Evolutionary conservation across 2,329 filamentous ascomycete genomes (phyloP), one percentile per base, ranked within the genome.

Genomic region (Catunica adiposa): DNA sequence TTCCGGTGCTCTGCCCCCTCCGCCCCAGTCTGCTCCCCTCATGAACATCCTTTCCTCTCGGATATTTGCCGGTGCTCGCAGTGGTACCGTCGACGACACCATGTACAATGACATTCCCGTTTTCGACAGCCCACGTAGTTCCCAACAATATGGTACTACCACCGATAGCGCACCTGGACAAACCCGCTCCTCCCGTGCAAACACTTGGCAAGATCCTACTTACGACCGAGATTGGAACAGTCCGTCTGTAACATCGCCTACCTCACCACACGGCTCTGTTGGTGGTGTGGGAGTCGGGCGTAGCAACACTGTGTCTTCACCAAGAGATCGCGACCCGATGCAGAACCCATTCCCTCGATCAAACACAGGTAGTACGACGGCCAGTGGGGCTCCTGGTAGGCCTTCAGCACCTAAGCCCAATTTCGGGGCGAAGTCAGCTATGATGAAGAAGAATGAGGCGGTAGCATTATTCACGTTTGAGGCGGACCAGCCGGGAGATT

Each of bases 31-130:
- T 1, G 85, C 86, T 47, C 86, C 90, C 11, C 78, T 98, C 53
- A 84, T 94, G 78, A 77, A 76, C 60, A 79, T 97, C 4, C 76
- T 97, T 61, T 92, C 89, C 69, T 89, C 88, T 26, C 79, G 89
- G 57, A 76, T 84, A 53, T 98, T 98, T 68, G 81, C 80, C 44
- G 87, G 89, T 50, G 73, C 78, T 58, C 70, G 74, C 59, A 65
- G 63, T 26, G 68, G 67, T 29, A 58, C 64, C 14, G 62, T 66
- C 50, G 75, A 78, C 58, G 82, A 86, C 62, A 65, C 71, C 50
- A 89, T 92, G 81, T 97, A 97, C 75, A 97, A 97, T 69, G 89
- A 97, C 64, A 79, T 84, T 20, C 90, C 92, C 11, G 79, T 94
- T 23, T 97, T 96, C 68, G 88, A 90, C 63, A 82, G 90, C 62